Conservation (phyloP, 305 asterid genomes). For the Ruellia speciosa region DNA sequence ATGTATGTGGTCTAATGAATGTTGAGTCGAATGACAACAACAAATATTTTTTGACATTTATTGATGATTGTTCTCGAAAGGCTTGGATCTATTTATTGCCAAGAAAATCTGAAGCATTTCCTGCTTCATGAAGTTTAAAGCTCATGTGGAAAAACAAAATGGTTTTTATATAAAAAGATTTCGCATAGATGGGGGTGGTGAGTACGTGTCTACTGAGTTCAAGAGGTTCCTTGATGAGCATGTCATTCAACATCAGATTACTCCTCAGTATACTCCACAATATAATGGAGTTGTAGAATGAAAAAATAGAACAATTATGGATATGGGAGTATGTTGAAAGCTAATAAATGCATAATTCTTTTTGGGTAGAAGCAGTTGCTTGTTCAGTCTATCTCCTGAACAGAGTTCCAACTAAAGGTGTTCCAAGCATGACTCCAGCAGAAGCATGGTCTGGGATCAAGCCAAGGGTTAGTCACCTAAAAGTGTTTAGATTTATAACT, state of each 20-base stretch:
- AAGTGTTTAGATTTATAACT: conserved; percentile 2
- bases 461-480: conserved; percentile 9
- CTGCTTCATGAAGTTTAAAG: conserved; percentile 13
- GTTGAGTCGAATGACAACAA: not conserved
- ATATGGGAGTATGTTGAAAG: conserved; percentile 10
- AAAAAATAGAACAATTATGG: conserved; percentile 4
- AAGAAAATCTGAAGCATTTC: conserved; percentile 6
- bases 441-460: conserved; percentile 21
- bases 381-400: conserved; percentile 17
- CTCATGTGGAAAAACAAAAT: not conserved
- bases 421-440: not conserved
- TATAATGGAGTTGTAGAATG: conserved; percentile 15
- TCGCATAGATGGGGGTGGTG: too few relatives aligned
- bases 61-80: conserved; percentile 8
- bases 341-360: not conserved
- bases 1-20: conserved; percentile 15
- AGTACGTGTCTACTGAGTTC: too few relatives aligned
- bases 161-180: too few relatives aligned
- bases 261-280: too few relatives aligned
- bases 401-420: conserved; percentile 11
- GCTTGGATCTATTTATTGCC: conserved; percentile 1
- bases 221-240: too few relatives aligned
- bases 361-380: conserved; percentile 16
- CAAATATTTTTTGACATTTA: too few relatives aligned
- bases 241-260: too few relatives aligned